Conservation (phyloP, 805 yeast genomes). For the Yarrowia sp. region DNA sequence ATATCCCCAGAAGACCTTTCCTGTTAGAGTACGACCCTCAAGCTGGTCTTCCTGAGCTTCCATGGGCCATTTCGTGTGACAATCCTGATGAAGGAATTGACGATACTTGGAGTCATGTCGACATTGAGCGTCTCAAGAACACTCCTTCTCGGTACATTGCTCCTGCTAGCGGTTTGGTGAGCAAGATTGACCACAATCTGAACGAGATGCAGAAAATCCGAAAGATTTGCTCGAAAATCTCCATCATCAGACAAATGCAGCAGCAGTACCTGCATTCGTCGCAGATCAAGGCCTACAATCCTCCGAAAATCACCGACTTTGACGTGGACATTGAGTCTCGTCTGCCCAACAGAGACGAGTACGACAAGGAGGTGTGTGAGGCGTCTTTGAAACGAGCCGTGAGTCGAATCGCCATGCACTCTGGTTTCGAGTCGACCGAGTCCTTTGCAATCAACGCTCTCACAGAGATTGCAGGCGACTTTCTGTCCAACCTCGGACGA, state of each 20-base stretch:
- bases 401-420: slow-evolving; percentile 84
- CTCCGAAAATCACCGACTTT: slow-evolving; percentile 63
- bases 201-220: slow-evolving; percentile 85
- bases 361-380: slow-evolving; percentile 66
- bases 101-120: slow-evolving; percentile 49
- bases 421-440: slow-evolving; percentile 88
- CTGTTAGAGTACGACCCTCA: slow-evolving; percentile 80
- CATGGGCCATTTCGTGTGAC: slow-evolving; percentile 52
- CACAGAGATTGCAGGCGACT: slow-evolving; percentile 83
- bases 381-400: slow-evolving; percentile 71
- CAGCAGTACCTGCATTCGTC: slow-evolving; percentile 76
- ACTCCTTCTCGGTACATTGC: slow-evolving; percentile 55
- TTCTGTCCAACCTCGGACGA: slow-evolving; percentile 73
- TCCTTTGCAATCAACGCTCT: slow-evolving; percentile 77
- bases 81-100: slow-evolving; percentile 57
- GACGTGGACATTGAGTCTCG: slow-evolving; percentile 88
- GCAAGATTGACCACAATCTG: slow-evolving; percentile 69
- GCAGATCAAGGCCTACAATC: slow-evolving; percentile 72
- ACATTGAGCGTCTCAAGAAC: slow-evolving; percentile 43
- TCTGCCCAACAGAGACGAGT: slow-evolving; percentile 69
- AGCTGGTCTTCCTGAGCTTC: slow-evolving; percentile 77
- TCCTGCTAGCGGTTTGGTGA: slow-evolving; percentile 62
- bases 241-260: slow-evolving; percentile 89
- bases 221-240: slow-evolving; percentile 84
- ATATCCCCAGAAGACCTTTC: slow-evolving; percentile 50